Evolutionary conservation across 768 basidiomycete genomes (phyloP).

Genomic region (Chlorophyllum brunneum): DNA sequence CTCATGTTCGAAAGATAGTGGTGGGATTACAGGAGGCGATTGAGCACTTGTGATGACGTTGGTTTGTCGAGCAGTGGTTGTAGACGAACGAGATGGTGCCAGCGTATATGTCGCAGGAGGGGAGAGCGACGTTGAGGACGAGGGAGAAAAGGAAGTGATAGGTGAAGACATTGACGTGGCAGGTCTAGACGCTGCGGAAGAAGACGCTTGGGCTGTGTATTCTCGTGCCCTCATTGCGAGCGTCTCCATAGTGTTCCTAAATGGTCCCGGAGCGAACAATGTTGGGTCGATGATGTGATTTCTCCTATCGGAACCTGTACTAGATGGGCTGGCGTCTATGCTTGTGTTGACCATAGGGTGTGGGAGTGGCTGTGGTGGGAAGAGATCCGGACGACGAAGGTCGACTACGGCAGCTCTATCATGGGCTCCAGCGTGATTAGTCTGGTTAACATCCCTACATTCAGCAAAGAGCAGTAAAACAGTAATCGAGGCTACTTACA

Average conservation of each 20-base stretch:
- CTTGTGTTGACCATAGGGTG: neutral
- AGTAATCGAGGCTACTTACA: neutral
- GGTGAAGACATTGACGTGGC: neutral
- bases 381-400: neutral
- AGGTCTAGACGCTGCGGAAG: constrained; percentile 10
- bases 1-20: constrained; percentile 32
- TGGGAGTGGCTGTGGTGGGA: neutral
- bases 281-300: constrained; percentile 25
- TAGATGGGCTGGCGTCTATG: neutral
- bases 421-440: neutral
- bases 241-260: constrained; percentile 44
- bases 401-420: neutral
- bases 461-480: neutral
- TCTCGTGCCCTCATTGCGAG: constrained; percentile 18
- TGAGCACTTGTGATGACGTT: neutral
- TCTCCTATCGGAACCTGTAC: neutral
- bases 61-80: constrained; percentile 4
- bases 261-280: constrained; percentile 41
- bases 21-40: constrained; percentile 32
- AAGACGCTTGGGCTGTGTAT: constrained; percentile 8
- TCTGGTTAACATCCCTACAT: neutral
- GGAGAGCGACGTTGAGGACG: neutral
- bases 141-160: neutral
- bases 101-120: neutral
- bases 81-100: constrained; percentile 2